These are phyloP conservation scores for Polyplosphaeria fusca DNA, from an alignment of 495 filamentous ascomycete species.

Conservation along the genomic window DNA sequence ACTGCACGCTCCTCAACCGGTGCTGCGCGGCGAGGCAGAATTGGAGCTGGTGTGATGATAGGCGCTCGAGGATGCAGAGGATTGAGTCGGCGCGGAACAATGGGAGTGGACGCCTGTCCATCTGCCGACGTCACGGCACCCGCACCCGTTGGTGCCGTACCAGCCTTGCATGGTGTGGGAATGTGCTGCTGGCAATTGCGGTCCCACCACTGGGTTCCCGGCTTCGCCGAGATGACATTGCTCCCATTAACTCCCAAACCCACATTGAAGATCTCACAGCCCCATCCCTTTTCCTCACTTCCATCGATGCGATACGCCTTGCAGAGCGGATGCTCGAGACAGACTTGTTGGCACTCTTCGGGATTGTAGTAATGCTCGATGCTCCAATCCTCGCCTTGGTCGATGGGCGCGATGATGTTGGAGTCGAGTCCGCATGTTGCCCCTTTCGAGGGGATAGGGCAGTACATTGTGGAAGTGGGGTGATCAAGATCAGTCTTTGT, in stretches of 20 bases:
- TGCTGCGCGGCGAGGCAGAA: no score
- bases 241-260: constrained; percentile 7
- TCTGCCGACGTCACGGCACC: no score
- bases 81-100: no score
- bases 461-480: constrained; percentile 17
- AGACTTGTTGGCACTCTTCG: constrained; percentile 24
- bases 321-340: constrained; percentile 9
- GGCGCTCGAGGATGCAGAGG: no score
- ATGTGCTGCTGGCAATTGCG: constrained; percentile 13
- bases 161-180: background rate
- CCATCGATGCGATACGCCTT: constrained; percentile 13
- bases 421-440: constrained; percentile 15
- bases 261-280: constrained; percentile 25
- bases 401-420: constrained; percentile 16
- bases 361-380: constrained; percentile 15
- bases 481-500: constrained; percentile 19
- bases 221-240: constrained; percentile 8
- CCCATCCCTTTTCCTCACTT: background rate
- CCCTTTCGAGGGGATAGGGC: constrained; percentile 9
- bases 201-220: constrained; percentile 25
- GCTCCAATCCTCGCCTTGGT: constrained; percentile 24
- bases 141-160: no score
- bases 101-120: no score
- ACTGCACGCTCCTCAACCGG: no score
- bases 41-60: constrained; percentile 11